phyloP scores from a whole-genome alignment of 2,329 filamentous ascomycete species.

The Chrysosporium queenslandicum region DNA sequence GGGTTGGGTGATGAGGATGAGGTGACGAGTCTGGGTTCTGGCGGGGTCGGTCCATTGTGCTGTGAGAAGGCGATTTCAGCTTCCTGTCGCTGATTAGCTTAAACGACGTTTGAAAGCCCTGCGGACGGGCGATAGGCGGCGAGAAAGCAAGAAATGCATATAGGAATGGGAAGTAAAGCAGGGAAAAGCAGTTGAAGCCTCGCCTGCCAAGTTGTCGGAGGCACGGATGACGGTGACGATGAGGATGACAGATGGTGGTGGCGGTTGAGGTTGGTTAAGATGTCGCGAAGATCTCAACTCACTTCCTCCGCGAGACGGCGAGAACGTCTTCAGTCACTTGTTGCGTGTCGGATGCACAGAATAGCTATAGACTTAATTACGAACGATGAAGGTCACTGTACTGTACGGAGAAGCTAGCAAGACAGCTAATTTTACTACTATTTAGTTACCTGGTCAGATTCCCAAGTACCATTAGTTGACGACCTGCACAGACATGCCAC shows the following conservation, averaged over 20 bases:
- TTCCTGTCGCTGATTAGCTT: not conserved
- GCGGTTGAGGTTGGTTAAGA: not conserved
- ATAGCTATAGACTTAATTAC: no score
- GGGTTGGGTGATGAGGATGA: slow-evolving; percentile 9
- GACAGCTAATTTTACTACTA: no score
- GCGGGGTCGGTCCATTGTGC: slow-evolving; percentile 6
- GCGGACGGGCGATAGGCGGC: not conserved
- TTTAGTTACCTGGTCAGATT: no score
- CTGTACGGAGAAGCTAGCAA: no score
- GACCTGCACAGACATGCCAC: no score
- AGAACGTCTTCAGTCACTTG: no score
- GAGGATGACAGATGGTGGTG: not conserved
- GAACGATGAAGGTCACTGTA: no score
- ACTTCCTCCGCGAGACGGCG: no score
- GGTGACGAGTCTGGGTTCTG: slow-evolving; percentile 5
- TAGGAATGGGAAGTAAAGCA: not conserved
- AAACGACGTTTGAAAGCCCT: not conserved
- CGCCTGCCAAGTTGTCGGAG: not conserved
- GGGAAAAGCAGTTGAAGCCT: not conserved
- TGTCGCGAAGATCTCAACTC: no score
- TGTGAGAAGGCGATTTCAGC: not conserved
- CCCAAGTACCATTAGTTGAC: no score
- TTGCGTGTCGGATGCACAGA: no score
- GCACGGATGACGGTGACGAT: not conserved
- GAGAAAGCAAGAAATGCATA: not conserved